These are phyloP conservation scores for Paradendryphiella salina DNA, from an alignment of 2,329 filamentous ascomycete species.

Conservation along the genomic window DNA sequence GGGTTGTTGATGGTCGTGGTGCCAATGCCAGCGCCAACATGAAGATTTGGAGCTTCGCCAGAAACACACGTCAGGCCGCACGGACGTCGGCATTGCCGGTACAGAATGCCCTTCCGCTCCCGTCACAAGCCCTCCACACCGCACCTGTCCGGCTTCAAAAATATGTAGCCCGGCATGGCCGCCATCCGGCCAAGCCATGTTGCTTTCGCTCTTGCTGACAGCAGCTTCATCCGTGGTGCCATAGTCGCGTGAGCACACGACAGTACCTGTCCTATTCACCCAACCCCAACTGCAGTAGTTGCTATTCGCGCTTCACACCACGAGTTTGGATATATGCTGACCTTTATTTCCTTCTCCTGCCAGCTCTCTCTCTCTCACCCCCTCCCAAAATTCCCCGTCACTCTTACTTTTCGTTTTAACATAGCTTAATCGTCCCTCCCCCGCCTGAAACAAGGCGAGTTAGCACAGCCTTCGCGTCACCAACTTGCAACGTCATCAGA, in stretches of 20 bases:
- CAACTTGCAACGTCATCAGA: conserved; percentile 34
- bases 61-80: conserved; percentile 19
- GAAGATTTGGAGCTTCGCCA: conserved; percentile 22
- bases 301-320: background rate
- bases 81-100: conserved; percentile 6
- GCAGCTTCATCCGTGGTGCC: background rate
- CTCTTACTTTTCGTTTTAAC: background rate
- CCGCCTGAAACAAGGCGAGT: conserved; percentile 19
- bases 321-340: background rate
- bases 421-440: background rate
- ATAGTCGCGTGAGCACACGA: background rate
- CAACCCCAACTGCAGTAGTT: background rate
- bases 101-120: too few species aligned
- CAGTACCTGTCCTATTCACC: background rate
- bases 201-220: background rate
- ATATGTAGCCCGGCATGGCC: too few species aligned
- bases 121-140: too few species aligned
- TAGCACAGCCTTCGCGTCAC: conserved; percentile 22
- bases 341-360: conserved; percentile 3
- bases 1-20: conserved; percentile 20
- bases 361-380: background rate
- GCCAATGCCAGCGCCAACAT: conserved; percentile 12
- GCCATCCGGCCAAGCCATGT: too few species aligned
- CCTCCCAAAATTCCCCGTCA: background rate
- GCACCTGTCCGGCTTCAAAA: too few species aligned